These are phyloP conservation scores for Manihot esculenta DNA, from an alignment of 441 rosid genomes.

Conservation along the genomic window DNA sequence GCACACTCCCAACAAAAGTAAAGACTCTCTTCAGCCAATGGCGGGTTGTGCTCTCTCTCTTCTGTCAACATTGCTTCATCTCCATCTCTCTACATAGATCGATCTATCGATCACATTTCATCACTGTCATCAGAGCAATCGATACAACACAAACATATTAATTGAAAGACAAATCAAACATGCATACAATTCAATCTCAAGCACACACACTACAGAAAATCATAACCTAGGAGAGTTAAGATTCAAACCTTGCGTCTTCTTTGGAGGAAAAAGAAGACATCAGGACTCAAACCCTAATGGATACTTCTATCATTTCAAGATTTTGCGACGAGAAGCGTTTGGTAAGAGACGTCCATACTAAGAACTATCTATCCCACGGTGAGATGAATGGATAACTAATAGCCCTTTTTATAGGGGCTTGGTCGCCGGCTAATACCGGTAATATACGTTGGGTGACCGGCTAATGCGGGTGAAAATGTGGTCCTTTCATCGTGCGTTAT, in stretches of 20 bases:
- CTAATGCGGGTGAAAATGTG: slow-evolving; percentile 5
- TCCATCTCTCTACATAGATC: no score
- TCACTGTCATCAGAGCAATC: not conserved
- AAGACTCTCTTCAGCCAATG: slow-evolving; percentile 42
- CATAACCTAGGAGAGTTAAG: no score
- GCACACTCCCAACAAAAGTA: slow-evolving; percentile 75
- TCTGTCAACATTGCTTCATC: slow-evolving; percentile 59
- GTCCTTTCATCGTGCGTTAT: not conserved
- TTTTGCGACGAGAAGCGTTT: no score
- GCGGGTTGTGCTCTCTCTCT: slow-evolving; percentile 86
- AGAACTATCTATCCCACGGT: not conserved
- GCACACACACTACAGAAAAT: no score
- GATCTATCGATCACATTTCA: no score
- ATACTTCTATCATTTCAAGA: no score
- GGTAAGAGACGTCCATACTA: not conserved
- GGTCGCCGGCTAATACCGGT: slow-evolving; percentile 21
- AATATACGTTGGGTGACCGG: slow-evolving; percentile 17
- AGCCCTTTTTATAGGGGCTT: slow-evolving; percentile 7
- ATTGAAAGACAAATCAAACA: no score
- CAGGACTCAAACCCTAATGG: no score
- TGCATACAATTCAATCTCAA: no score
- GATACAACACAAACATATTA: no score
- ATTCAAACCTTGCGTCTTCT: no score
- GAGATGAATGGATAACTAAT: not conserved
- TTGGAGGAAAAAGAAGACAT: no score